These are phyloP conservation scores for Cladosporium phlei DNA, from an alignment of 2,329 filamentous ascomycete species.

Conservation along the genomic window DNA sequence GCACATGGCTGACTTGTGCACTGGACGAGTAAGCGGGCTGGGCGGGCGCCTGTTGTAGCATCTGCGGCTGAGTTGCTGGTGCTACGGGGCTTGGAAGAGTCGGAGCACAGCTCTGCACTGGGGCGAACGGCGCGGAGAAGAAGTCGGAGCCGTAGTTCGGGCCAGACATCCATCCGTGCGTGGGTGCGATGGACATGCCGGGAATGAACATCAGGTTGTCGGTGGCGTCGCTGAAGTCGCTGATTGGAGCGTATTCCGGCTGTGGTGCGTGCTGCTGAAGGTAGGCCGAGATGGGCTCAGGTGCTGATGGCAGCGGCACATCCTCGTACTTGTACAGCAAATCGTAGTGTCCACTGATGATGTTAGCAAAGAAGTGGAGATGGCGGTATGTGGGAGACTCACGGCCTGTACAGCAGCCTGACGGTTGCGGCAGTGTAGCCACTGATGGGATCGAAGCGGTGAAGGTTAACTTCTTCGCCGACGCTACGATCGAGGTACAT, in stretches of 20 bases:
- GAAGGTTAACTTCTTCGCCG: slow-evolving; percentile 69
- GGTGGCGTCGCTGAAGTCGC: slow-evolving; percentile 20
- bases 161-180: slow-evolving; percentile 24
- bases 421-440: slow-evolving; percentile 56
- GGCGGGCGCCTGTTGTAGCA: slow-evolving; percentile 24
- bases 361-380: slow-evolving; percentile 19
- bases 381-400: slow-evolving; percentile 29
- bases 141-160: slow-evolving; percentile 26
- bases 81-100: slow-evolving; percentile 23
- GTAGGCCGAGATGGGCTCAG: slow-evolving; percentile 31
- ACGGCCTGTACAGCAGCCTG: slow-evolving; percentile 64
- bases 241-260: slow-evolving; percentile 5
- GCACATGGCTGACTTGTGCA: slow-evolving; percentile 24
- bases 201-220: slow-evolving; percentile 44
- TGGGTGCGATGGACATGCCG: slow-evolving; percentile 39
- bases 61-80: slow-evolving; percentile 25
- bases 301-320: slow-evolving; percentile 29
- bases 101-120: slow-evolving; percentile 22
- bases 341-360: slow-evolving; percentile 76
- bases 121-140: slow-evolving; percentile 19
- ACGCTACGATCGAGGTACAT: slow-evolving; percentile 84
- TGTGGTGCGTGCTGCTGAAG: slow-evolving; percentile 22
- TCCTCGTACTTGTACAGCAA: slow-evolving; percentile 72
- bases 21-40: slow-evolving; percentile 25
- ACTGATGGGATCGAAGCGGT: slow-evolving; percentile 54